These are phyloP conservation scores for Trichoderma simmonsii DNA, from an alignment of 2,329 filamentous ascomycete genomes.

Conservation along the genomic window DNA sequence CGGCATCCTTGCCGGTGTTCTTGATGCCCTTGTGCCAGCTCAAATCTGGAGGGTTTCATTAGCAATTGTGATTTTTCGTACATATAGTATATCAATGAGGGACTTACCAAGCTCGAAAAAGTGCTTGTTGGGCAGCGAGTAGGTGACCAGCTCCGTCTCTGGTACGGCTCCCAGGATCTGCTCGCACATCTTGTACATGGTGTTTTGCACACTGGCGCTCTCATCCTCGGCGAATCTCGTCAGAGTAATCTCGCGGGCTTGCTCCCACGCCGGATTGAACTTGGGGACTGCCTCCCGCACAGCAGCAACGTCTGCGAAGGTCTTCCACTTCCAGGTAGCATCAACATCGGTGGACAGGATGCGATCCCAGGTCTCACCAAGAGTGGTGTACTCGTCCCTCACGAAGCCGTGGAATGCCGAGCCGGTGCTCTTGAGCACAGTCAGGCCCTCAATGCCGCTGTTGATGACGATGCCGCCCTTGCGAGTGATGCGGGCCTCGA, in stretches of 20 bases:
- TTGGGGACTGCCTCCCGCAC: conserved; percentile 61
- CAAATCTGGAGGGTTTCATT: conserved; percentile 58
- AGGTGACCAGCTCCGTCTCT: conserved; percentile 69
- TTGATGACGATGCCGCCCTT: conserved; percentile 69
- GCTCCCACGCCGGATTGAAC: conserved; percentile 77
- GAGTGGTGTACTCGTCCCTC: conserved; percentile 86
- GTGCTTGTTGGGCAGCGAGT: conserved; percentile 94
- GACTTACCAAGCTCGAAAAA: conserved; percentile 89
- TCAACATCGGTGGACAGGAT: conserved; percentile 94
- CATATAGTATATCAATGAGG: not conserved
- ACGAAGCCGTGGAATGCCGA: conserved; percentile 95
- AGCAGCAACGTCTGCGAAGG: conserved; percentile 62
- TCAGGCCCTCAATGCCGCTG: conserved; percentile 75
- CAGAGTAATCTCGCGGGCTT: conserved; percentile 80
- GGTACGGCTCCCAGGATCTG: conserved; percentile 75
- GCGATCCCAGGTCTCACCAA: conserved; percentile 89
- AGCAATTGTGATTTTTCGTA: not conserved
- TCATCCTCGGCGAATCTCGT: conserved; percentile 86
- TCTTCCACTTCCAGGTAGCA: conserved; percentile 79
- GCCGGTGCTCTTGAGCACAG: conserved; percentile 93
- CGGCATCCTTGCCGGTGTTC: conserved; percentile 93
- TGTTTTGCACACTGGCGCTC: conserved; percentile 90
- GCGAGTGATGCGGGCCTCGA: conserved; percentile 68
- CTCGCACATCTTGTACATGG: conserved; percentile 98
- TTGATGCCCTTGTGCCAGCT: conserved; percentile 95